These are phyloP conservation scores for Zasmidium citrigriseum DNA, from an alignment of 2,329 filamentous ascomycete genomes.

Conservation along the genomic window DNA sequence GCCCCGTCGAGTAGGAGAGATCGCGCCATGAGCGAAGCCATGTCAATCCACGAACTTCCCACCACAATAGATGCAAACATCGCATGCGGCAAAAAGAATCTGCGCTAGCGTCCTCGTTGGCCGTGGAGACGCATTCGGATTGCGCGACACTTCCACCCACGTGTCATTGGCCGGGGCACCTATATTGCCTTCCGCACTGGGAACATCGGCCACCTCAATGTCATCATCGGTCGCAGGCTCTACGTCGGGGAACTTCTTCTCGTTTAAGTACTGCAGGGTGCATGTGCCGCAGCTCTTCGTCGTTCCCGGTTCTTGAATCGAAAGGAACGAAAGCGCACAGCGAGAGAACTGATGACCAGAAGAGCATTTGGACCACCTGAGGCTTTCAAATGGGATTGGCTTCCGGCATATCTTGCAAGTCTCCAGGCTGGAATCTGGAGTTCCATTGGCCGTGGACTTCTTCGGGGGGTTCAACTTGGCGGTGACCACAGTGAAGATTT, in stretches of 20 bases:
- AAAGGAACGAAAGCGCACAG: slow-evolving; percentile 56
- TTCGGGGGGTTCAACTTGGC: not conserved
- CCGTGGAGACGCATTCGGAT: slow-evolving; percentile 17
- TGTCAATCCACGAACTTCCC: slow-evolving; percentile 39
- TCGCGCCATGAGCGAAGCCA: no score
- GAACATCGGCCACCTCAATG: slow-evolving; percentile 13
- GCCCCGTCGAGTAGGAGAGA: no score
- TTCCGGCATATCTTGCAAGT: slow-evolving; percentile 55
- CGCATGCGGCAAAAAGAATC: slow-evolving; percentile 37
- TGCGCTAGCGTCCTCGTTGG: slow-evolving; percentile 29
- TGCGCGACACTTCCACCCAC: slow-evolving; percentile 19
- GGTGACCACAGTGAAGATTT: not conserved
- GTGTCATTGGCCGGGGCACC: slow-evolving; percentile 13
- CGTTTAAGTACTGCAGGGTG: slow-evolving; percentile 49
- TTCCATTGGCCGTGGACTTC: not conserved
- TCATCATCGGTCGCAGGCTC: slow-evolving; percentile 2
- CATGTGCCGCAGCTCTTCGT: slow-evolving; percentile 59
- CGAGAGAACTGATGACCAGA: slow-evolving; percentile 57
- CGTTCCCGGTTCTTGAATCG: slow-evolving; percentile 56
- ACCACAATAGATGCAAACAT: slow-evolving; percentile 40
- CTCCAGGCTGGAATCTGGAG: slow-evolving; percentile 40
- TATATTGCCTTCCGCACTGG: slow-evolving; percentile 9
- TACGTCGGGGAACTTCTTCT: slow-evolving; percentile 34
- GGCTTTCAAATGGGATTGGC: slow-evolving; percentile 50
- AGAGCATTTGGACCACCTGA: slow-evolving; percentile 49